Evolutionary conservation across 2,329 filamentous ascomycete species (phyloP).

Genomic region (Rosellinia necatrix): DNA sequence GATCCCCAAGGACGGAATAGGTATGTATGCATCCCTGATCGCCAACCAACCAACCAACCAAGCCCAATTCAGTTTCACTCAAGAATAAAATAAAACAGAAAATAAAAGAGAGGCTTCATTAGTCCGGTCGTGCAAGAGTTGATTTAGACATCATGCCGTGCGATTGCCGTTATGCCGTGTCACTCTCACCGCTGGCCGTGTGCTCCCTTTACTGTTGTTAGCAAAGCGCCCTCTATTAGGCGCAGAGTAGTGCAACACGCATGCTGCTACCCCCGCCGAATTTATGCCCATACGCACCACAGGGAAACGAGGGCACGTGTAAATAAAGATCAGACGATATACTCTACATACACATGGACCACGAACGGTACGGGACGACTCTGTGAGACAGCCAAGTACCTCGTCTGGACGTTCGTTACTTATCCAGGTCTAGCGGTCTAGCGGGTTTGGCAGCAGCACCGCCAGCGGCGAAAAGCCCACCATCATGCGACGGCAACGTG

Average conservation of each 20-base stretch:
- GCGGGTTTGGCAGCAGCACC: no score
- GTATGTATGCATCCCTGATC: conserved; percentile 14
- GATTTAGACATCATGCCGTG: conserved; percentile 2
- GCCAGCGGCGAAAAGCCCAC: no score
- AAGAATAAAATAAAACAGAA: not conserved
- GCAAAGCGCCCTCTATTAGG: not conserved
- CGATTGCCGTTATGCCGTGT: conserved; percentile 2
- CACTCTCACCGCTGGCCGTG: no score
- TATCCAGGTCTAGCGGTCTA: no score
- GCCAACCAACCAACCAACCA: not conserved
- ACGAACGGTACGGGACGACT: not conserved
- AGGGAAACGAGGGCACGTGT: not conserved
- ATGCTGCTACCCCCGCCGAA: no score
- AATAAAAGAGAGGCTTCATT: no score
- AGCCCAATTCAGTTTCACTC: conserved; percentile 4
- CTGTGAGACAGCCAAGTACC: no score
- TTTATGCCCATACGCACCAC: no score
- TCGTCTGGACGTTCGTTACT: no score
- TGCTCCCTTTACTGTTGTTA: not conserved
- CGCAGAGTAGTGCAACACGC: no score
- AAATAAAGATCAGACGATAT: not conserved
- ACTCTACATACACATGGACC: not conserved
- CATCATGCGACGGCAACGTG: not conserved
- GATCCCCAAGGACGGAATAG: not conserved
- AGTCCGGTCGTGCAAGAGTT: not conserved